Evolutionary conservation across 306 rosid species (phyloP).

Genomic region (Lupinus albus): DNA sequence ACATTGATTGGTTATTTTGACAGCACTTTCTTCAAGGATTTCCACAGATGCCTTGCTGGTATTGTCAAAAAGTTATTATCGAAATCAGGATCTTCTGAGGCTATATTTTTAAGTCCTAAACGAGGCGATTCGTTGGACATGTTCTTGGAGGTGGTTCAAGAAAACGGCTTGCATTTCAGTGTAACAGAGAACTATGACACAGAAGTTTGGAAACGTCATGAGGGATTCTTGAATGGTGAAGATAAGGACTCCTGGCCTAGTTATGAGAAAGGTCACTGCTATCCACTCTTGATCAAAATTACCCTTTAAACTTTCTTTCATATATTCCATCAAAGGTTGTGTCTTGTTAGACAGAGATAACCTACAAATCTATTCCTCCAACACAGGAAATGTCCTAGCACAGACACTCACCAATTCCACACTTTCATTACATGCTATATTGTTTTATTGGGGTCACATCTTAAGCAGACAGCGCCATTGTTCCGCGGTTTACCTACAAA

Average conservation of each 20-base stretch:
- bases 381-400: conserved; percentile 41
- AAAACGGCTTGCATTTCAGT: conserved; percentile 58
- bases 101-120: conserved; percentile 75
- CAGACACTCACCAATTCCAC: conserved; percentile 35
- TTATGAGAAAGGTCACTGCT: conserved; percentile 77
- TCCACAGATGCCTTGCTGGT: conserved; percentile 72
- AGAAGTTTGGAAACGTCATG: conserved; percentile 69
- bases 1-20: conserved; percentile 40
- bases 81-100: conserved; percentile 58
- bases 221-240: conserved; percentile 55
- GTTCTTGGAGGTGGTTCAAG: conserved; percentile 65
- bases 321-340: conserved; percentile 21
- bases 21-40: conserved; percentile 90
- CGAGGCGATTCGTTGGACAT: conserved; percentile 72
- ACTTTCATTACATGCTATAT: conserved; percentile 28
- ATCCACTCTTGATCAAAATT: conserved; percentile 70
- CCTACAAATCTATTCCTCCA: conserved; percentile 29
- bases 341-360: conserved; percentile 36
- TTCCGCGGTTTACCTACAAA: no score
- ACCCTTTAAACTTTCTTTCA: conserved; percentile 53
- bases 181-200: conserved; percentile 65
- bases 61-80: conserved; percentile 56
- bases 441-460: no score
- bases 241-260: conserved; percentile 66
- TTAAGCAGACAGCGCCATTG: no score